Base-by-base conservation (phyloP, 441 rosid genomes). In the Gossypium laxum region DNA sequence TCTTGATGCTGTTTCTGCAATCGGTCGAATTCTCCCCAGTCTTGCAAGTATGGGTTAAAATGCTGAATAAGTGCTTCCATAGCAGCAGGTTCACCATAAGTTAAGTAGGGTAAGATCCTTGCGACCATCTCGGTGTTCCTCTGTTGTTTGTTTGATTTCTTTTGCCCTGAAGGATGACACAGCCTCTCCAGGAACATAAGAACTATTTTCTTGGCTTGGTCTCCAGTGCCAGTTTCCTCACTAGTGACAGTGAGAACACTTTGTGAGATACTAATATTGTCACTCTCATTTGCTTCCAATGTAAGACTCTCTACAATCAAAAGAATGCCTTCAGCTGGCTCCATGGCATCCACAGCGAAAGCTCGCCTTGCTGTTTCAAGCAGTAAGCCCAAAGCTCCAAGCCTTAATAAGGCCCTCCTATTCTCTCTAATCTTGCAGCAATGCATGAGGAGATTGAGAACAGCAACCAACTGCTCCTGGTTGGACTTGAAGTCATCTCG, bases 121-220 rank as follows among this genome's bases (percentile, higher is more conserved):
- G 99, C 99, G 67, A 96, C 99, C 98, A 93, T 96, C 84, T 93
- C 98, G 12, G 98, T 89, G 85, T 96, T 93, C 85, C 98, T 88
- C 82, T 92, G 99, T 76, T 93, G 99, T 76, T 96, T 96, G 84
- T 88, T 96, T 24, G 99, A 96, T 80, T 93, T 93, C 79, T 91
- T 93, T 71, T 83, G 84, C 59, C 93, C 96, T 61, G 87, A 84
- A 58, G 99, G 98, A 71, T 93, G 95, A 82, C 89, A 90, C 65
- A 96, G 79, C 78, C 99, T 90, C 75, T 96, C 98, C 80, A 93
- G 84, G 87, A 96, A 96, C 97, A 92, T 93, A 51, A 90, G 88
- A 78, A 96, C 97, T 80, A 96, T 96, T 81, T 93, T 96, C 82
- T 96, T 96, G 69, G 99, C 98, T 87, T 93, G 97, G 77, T 91